These are phyloP conservation scores for Kokia cookei DNA, from an alignment of 441 rosid species.

Conservation along the genomic window DNA sequence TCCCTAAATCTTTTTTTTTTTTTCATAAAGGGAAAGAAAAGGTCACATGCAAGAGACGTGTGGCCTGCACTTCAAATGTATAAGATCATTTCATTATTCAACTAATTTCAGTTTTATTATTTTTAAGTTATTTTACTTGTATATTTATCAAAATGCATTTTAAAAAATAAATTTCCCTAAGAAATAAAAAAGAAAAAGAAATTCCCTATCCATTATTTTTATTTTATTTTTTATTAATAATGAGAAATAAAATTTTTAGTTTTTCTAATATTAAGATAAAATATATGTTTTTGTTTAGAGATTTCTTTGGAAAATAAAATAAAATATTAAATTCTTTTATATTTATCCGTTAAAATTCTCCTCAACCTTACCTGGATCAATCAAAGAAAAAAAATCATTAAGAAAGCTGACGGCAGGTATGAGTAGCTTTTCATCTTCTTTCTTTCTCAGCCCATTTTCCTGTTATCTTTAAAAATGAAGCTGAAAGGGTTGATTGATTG, in stretches of 20 bases:
- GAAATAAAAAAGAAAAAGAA: too few relatives aligned
- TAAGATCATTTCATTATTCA: too few relatives aligned
- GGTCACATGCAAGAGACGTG: constrained; percentile 14
- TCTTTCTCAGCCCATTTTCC: not conserved
- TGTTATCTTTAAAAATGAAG: constrained; percentile 52
- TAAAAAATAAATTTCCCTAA: too few relatives aligned
- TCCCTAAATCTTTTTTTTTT: too few relatives aligned
- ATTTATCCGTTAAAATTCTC: not conserved
- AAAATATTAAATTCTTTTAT: not conserved
- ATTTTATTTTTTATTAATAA: too few relatives aligned
- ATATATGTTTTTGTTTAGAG: too few relatives aligned
- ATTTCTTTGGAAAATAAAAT: not conserved
- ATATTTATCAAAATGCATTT: too few relatives aligned
- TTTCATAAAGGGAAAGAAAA: not conserved
- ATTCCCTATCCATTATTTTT: too few relatives aligned
- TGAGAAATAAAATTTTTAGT: too few relatives aligned
- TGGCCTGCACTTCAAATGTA: constrained; percentile 18
- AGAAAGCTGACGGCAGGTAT: constrained; percentile 65
- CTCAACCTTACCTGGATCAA: constrained; percentile 31
- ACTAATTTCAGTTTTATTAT: too few relatives aligned
- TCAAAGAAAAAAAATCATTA: not conserved
- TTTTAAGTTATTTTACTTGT: too few relatives aligned
- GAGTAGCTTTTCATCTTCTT: constrained; percentile 25
- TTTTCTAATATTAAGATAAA: too few relatives aligned
- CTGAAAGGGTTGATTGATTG: constrained; percentile 13